Evolutionary conservation across 352 stramenopile species (phyloP).

Genomic region (Pilasporangium apinafurcum): DNA sequence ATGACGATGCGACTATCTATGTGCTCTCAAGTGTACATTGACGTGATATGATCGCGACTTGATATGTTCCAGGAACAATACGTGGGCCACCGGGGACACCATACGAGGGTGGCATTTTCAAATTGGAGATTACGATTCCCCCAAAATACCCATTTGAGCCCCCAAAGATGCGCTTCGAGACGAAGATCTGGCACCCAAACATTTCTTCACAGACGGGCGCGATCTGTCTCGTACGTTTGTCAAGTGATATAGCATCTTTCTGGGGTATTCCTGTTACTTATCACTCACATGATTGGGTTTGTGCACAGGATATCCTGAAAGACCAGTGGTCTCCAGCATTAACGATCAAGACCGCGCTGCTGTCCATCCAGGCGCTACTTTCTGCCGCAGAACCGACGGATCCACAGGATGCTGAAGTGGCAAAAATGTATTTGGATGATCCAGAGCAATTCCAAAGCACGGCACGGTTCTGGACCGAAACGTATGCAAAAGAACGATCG

Average conservation of each 20-base stretch:
- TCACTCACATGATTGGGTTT: background rate
- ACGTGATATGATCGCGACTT: background rate
- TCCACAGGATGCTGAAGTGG: constrained; percentile 93
- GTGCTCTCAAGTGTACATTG: background rate
- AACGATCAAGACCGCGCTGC: constrained; percentile 96
- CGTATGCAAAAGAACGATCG: constrained; percentile 84
- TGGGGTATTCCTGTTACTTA: background rate
- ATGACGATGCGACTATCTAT: background rate
- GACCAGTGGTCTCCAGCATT: constrained; percentile 95
- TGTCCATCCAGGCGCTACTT: constrained; percentile 94
- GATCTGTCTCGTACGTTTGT: constrained; percentile 87
- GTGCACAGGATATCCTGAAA: constrained; percentile 93
- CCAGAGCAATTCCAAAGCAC: constrained; percentile 90
- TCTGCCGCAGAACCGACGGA: constrained; percentile 91
- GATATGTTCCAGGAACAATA: constrained; percentile 38
- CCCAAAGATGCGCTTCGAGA: constrained; percentile 91
- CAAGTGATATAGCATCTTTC: background rate
- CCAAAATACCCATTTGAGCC: constrained; percentile 94
- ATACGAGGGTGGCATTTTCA: constrained; percentile 84
- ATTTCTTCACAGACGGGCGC: constrained; percentile 96
- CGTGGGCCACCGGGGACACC: constrained; percentile 73
- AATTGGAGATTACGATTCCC: constrained; percentile 94
- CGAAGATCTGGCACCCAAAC: constrained; percentile 97
- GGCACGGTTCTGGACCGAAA: constrained; percentile 95
- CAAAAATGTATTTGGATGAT: constrained; percentile 94